Evolutionary conservation across 2,329 filamentous ascomycete species (phyloP).

Genomic region (Pseudocercospora pini-densiflorae): DNA sequence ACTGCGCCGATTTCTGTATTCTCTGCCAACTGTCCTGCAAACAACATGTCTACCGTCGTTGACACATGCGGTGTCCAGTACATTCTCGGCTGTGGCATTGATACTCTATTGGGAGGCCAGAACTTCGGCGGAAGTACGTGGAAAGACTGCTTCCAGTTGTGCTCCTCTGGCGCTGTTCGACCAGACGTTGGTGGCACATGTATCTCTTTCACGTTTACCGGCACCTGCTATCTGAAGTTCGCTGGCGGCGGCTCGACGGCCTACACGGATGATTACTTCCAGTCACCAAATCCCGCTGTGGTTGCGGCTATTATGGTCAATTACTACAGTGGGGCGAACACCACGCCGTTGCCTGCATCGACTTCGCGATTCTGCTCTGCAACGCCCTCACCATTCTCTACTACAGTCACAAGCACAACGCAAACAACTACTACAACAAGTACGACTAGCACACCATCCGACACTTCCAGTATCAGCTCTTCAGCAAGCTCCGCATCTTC

Average conservation of each 20-base stretch:
- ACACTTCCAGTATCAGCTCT: background rate
- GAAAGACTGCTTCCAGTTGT: slow-evolving; percentile 7
- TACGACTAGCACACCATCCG: background rate
- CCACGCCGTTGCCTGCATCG: background rate
- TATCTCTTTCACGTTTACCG: background rate
- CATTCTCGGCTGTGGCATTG: slow-evolving; percentile 1
- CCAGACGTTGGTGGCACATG: background rate
- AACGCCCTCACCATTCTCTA: background rate
- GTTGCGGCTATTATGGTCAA: background rate
- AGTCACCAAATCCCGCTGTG: background rate
- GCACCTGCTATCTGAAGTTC: slow-evolving; percentile 3
- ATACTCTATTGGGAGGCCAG: background rate
- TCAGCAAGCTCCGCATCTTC: background rate
- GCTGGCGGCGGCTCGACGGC: background rate
- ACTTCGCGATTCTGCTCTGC: slow-evolving; percentile 1
- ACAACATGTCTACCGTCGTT: slow-evolving; percentile 3
- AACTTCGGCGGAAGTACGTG: background rate
- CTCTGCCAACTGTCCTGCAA: slow-evolving; percentile 4
- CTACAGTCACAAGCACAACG: background rate
- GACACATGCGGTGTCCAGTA: slow-evolving; percentile 11
- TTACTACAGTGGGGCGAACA: background rate
- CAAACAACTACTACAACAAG: background rate
- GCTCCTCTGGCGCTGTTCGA: background rate
- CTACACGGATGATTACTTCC: background rate
- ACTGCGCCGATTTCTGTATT: background rate